Conservation (phyloP, 495 filamentous ascomycete genomes). For the Neurospora sp. region DNA sequence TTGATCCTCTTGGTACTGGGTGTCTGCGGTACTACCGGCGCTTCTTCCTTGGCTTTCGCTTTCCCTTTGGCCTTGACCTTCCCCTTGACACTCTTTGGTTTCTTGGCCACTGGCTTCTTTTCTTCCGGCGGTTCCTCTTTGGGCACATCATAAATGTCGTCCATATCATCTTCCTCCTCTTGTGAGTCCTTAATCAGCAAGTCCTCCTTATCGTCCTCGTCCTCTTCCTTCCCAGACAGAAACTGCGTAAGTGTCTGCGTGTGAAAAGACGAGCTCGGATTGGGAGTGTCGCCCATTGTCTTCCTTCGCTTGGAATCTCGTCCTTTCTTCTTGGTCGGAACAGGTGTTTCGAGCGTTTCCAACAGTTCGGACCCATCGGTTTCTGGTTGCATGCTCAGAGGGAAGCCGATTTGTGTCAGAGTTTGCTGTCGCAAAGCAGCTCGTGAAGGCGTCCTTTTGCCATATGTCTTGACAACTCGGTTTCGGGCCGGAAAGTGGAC, state of each 20-base stretch:
- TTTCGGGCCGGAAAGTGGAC: conserved; percentile 25
- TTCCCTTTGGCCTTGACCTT: not conserved
- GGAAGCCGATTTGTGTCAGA: conserved; percentile 40
- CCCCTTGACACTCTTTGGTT: not conserved
- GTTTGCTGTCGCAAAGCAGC: conserved; percentile 31
- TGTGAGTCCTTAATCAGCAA: conserved; percentile 27
- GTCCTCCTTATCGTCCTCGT: conserved; percentile 11
- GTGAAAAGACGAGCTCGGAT: conserved; percentile 22
- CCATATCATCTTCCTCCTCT: conserved; percentile 16
- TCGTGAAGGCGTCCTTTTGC: conserved; percentile 19
- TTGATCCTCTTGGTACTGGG: conserved; percentile 24
- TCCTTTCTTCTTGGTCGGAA: conserved; percentile 13
- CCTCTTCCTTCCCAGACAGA: conserved; percentile 11
- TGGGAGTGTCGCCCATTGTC: conserved; percentile 31
- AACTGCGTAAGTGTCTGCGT: conserved; percentile 38
- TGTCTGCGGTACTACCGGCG: conserved; percentile 18
- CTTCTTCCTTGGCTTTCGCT: not conserved
- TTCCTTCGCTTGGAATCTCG: conserved; percentile 26
- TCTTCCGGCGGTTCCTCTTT: not conserved
- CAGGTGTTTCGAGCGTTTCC: conserved; percentile 5
- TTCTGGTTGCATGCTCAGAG: conserved; percentile 2
- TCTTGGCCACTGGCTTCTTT: not conserved
- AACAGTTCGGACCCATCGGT: conserved; percentile 8
- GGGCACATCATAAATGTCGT: not conserved
- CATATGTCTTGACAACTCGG: conserved; percentile 30